Evolutionary conservation across 257 asterid species (phyloP).

Genomic region (Capsicum chinense): DNA sequence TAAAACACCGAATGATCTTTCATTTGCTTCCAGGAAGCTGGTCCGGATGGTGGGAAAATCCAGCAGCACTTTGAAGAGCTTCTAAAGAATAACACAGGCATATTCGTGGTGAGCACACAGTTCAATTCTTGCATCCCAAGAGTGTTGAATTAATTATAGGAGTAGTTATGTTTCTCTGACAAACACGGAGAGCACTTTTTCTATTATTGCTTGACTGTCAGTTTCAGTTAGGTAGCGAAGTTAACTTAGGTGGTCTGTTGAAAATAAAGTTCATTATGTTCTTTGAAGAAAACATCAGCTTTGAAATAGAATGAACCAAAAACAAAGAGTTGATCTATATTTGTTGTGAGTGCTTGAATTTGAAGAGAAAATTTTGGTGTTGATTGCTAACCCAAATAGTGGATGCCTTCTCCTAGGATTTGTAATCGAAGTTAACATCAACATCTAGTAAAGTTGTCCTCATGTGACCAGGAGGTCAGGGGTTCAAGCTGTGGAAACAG

Average conservation of each 20-base stretch:
- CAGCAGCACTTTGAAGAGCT: conserved; percentile 89
- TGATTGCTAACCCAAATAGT: neutral
- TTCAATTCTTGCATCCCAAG: conserved; percentile 16
- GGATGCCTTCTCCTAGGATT: conserved; percentile 1
- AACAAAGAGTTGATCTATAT: neutral
- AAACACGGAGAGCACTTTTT: neutral
- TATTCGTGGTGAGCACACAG: conserved; percentile 71
- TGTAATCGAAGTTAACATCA: neutral
- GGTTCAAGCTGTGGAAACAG: no score
- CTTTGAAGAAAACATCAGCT: neutral
- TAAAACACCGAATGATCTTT: neutral
- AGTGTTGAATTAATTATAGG: neutral
- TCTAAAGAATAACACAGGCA: conserved; percentile 79
- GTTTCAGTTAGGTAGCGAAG: neutral
- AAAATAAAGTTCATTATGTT: neutral
- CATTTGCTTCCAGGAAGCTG: conserved; percentile 79
- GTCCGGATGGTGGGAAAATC: conserved; percentile 92
- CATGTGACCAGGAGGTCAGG: no score
- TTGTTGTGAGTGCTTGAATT: neutral
- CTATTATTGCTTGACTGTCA: neutral
- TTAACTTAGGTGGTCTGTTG: conserved; percentile 1
- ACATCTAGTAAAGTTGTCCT: neutral
- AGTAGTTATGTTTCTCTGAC: neutral
- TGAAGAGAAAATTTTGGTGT: neutral
- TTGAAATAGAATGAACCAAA: neutral